Evolutionary conservation across 805 yeast genomes (phyloP).

Genomic region (Sugiyamaella valdiviana): DNA sequence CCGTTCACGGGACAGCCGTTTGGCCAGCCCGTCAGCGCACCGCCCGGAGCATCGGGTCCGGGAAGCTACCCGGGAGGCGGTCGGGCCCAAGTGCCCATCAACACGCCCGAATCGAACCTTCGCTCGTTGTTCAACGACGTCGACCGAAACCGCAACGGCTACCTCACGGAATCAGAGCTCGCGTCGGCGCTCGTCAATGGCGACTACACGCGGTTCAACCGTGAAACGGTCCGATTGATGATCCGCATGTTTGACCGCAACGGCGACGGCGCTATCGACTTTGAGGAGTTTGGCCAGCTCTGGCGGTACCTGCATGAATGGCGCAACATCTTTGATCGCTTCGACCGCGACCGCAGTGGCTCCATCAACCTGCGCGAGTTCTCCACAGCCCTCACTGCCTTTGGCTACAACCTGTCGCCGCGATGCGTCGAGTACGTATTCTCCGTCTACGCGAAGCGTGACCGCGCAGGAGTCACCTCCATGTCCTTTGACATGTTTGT

Average conservation of each 20-base stretch:
- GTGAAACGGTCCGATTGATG: conserved; percentile 56
- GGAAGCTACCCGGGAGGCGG: conserved; percentile 1
- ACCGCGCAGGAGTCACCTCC: conserved; percentile 27
- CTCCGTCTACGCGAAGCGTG: conserved; percentile 43
- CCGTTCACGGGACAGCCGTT: not conserved
- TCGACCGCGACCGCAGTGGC: conserved; percentile 53
- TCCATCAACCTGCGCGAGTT: conserved; percentile 62
- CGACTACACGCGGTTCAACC: conserved; percentile 56
- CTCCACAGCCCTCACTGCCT: conserved; percentile 52
- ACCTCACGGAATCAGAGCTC: conserved; percentile 51
- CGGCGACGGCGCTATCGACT: conserved; percentile 40
- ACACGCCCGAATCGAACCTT: conserved; percentile 17
- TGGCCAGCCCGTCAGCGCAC: not conserved
- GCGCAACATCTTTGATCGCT: conserved; percentile 55
- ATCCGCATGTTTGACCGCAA: conserved; percentile 55
- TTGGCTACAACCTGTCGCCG: conserved; percentile 57
- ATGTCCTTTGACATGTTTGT: conserved; percentile 77
- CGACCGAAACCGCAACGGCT: conserved; percentile 47
- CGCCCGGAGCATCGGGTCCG: not conserved
- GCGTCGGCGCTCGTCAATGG: conserved; percentile 54
- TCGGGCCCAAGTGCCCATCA: conserved; percentile 2
- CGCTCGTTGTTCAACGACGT: conserved; percentile 24
- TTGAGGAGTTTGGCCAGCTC: conserved; percentile 56
- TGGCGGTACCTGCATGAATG: conserved; percentile 67
- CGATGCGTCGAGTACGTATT: conserved; percentile 54